Evolutionary conservation across 306 rosid genomes (phyloP).

Genomic region (Castanea sativa): DNA sequence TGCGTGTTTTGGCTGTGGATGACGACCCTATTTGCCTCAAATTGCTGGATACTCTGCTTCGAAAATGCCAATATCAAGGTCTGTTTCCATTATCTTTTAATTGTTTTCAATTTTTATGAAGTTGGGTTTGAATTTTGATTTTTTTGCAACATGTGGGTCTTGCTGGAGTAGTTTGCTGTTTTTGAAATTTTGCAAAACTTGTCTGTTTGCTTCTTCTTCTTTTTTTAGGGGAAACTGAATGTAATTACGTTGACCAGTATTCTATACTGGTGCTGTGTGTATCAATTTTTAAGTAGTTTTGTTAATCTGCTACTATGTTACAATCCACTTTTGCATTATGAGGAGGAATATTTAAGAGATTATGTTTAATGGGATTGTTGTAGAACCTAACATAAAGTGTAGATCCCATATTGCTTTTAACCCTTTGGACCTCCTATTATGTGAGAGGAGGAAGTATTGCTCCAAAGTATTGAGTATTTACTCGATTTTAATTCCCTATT

Average conservation of each 20-base stretch:
- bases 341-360: neutral
- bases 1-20: conserved; percentile 89
- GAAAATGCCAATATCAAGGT: conserved; percentile 82
- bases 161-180: neutral
- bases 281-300: neutral
- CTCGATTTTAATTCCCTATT: no score
- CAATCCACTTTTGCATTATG: neutral
- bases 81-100: conserved; percentile 17
- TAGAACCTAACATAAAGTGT: neutral
- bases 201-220: no score
- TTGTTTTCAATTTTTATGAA: neutral
- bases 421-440: no score
- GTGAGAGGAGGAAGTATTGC: no score
- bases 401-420: no score
- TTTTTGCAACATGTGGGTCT: neutral
- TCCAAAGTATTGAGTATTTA: no score
- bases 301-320: neutral
- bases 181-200: neutral
- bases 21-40: conserved; percentile 71
- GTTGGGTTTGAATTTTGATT: neutral
- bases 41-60: conserved; percentile 62
- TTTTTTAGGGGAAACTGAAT: neutral
- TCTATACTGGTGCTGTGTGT: no score
- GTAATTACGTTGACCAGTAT: neutral
- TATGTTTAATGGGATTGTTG: neutral